phyloP scores from a whole-genome alignment of 225 moss, liverwort and hornwort species.

The Thuidium tamariscinum region DNA sequence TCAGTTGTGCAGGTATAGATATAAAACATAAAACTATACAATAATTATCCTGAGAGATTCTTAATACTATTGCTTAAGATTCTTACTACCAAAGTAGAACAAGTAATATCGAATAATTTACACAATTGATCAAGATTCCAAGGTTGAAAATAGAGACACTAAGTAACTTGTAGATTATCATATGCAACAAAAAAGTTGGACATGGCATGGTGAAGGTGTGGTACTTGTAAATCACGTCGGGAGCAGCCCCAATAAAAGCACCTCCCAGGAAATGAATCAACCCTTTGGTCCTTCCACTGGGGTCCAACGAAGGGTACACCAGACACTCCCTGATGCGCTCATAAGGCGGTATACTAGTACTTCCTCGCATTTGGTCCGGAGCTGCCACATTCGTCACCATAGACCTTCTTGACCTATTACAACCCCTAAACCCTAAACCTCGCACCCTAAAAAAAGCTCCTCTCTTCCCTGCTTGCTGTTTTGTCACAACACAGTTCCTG shows the following conservation, averaged over 20 bases:
- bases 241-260: slow-evolving; percentile 86
- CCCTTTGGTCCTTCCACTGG: slow-evolving; percentile 48
- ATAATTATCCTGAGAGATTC: neutral
- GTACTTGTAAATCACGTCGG: slow-evolving; percentile 81
- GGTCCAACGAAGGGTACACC: slow-evolving; percentile 61
- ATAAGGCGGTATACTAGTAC: slow-evolving; percentile 3
- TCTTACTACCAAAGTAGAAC: neutral
- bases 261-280: slow-evolving; percentile 83
- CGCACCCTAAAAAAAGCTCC: neutral
- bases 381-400: slow-evolving; percentile 17
- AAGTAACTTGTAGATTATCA: too few relatives aligned
- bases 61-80: neutral
- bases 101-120: neutral
- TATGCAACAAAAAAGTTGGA: neutral
- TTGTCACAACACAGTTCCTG: neutral
- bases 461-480: neutral
- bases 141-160: neutral
- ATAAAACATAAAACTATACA: neutral
- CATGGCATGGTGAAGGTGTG: neutral
- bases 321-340: slow-evolving; percentile 63
- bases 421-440: neutral
- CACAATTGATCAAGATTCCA: neutral
- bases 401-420: neutral
- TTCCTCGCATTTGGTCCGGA: slow-evolving; percentile 9
- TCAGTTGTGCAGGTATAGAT: neutral